These are phyloP conservation scores for Astrocystis sublimbata DNA, from an alignment of 495 filamentous ascomycete species.

Conservation along the genomic window DNA sequence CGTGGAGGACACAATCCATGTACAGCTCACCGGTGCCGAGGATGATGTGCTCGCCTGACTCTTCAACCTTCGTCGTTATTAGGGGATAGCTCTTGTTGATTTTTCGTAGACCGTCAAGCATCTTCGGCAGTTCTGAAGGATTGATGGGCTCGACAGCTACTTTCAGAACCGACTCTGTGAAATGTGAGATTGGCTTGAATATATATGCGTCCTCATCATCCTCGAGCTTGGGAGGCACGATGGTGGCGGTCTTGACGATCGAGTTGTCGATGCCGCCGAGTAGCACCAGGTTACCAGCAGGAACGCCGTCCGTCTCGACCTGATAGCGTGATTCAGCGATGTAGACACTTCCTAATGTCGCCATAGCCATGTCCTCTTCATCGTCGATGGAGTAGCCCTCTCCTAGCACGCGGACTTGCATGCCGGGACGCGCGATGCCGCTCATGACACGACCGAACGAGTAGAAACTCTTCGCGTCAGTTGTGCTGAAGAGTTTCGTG, in stretches of 20 bases:
- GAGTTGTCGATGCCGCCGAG: constrained; percentile 94
- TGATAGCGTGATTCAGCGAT: constrained; percentile 95
- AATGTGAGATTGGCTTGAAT: constrained; percentile 89
- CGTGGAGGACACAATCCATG: constrained; percentile 98
- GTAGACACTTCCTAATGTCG: constrained; percentile 87
- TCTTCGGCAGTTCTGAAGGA: constrained; percentile 97
- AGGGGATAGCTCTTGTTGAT: constrained; percentile 97
- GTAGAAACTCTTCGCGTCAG: constrained; percentile 84
- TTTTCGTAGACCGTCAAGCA: constrained; percentile 94
- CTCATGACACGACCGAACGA: constrained; percentile 92
- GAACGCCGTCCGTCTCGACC: constrained; percentile 84
- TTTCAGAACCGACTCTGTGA: constrained; percentile 97
- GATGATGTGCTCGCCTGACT: constrained; percentile 96
- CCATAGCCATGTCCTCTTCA: constrained; percentile 93
- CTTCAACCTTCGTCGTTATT: constrained; percentile 94
- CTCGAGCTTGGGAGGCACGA: constrained; percentile 78
- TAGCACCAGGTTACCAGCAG: constrained; percentile 93
- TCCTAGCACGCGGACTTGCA: constrained; percentile 86
- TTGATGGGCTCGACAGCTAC: constrained; percentile 98
- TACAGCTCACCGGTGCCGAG: constrained; percentile 95
- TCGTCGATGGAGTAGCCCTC: constrained; percentile 97
- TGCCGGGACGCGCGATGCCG: constrained; percentile 78
- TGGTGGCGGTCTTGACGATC: constrained; percentile 95
- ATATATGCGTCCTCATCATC: constrained; percentile 91
- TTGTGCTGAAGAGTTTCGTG: constrained; percentile 87